Percentiles rank a stretch among this genome's conserved stretches.
Conservation (phyloP, 2,329 filamentous ascomycete genomes). For the Xylaria sp. region DNA sequence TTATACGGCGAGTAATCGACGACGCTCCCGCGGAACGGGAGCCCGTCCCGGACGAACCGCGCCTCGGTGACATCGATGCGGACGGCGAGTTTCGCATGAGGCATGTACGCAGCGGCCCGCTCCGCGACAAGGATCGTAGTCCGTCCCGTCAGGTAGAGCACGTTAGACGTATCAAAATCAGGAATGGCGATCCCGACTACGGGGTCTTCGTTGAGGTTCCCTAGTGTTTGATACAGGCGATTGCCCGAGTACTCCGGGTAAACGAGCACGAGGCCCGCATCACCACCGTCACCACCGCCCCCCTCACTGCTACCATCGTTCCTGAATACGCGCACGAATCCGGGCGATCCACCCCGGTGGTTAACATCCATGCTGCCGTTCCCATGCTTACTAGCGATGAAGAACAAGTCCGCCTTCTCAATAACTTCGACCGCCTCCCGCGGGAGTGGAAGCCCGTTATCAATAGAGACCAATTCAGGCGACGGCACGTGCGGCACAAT, state of each 20-base stretch:
- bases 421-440: constrained; percentile 64
- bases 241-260: constrained; percentile 91
- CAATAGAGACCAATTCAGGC: constrained; percentile 46
- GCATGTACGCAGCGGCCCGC: constrained; percentile 66
- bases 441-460: constrained; percentile 49
- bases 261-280: constrained; percentile 55
- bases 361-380: constrained; percentile 81
- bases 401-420: constrained; percentile 73
- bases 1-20: constrained; percentile 78
- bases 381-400: constrained; percentile 71
- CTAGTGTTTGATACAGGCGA: constrained; percentile 80
- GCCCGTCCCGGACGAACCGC: constrained; percentile 66
- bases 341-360: constrained; percentile 74
- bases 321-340: constrained; percentile 73
- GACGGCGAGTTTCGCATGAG: constrained; percentile 74
- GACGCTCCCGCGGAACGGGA: constrained; percentile 69
- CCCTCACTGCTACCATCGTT: constrained; percentile 48
- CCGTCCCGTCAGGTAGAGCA: constrained; percentile 75
- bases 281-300: constrained; percentile 19
- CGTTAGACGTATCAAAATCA: constrained; percentile 73
- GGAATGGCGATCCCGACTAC: constrained; percentile 73
- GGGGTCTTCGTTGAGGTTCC: constrained; percentile 73
- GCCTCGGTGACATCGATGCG: constrained; percentile 67
- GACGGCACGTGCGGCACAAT: constrained; percentile 61
- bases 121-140: constrained; percentile 70